These are phyloP conservation scores for Crinitomyces ghanaensis DNA, from an alignment of 805 yeast genomes.

Conservation along the genomic window DNA sequence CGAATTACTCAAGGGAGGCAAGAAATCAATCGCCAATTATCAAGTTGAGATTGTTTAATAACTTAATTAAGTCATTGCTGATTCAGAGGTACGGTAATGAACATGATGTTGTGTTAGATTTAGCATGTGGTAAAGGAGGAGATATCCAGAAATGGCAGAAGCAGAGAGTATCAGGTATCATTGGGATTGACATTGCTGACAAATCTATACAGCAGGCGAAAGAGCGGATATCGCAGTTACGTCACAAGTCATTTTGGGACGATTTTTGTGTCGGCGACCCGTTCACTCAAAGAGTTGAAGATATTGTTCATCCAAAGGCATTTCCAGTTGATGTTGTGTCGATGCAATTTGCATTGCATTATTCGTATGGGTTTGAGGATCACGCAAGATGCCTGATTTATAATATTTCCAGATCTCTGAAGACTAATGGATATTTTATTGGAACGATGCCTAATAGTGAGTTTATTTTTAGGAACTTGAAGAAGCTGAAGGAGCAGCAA, in stretches of 20 bases:
- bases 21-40: conserved; percentile 75
- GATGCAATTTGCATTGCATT: conserved; percentile 87
- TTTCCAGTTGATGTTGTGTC: conserved; percentile 85
- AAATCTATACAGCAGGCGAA: conserved; percentile 78
- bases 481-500: conserved; percentile 15
- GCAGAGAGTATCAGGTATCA: conserved; percentile 59
- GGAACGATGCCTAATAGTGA: conserved; percentile 95
- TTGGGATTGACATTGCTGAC: conserved; percentile 89
- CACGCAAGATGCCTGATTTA: conserved; percentile 61
- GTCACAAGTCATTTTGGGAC: conserved; percentile 48
- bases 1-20: conserved; percentile 47
- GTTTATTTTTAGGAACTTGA: conserved; percentile 56
- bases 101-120: conserved; percentile 50
- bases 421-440: conserved; percentile 75
- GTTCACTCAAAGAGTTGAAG: conserved; percentile 59
- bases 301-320: conserved; percentile 57
- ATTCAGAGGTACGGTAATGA: conserved; percentile 50
- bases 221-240: conserved; percentile 53
- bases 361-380: conserved; percentile 80
- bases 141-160: conserved; percentile 83
- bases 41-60: conserved; percentile 79
- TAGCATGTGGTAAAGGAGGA: conserved; percentile 98
- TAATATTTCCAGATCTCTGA: conserved; percentile 66
- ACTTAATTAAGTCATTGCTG: conserved; percentile 78
- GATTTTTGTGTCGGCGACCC: conserved; percentile 91